Conservation (phyloP, 805 yeast genomes). For the Cyberlindnera amylophila region DNA sequence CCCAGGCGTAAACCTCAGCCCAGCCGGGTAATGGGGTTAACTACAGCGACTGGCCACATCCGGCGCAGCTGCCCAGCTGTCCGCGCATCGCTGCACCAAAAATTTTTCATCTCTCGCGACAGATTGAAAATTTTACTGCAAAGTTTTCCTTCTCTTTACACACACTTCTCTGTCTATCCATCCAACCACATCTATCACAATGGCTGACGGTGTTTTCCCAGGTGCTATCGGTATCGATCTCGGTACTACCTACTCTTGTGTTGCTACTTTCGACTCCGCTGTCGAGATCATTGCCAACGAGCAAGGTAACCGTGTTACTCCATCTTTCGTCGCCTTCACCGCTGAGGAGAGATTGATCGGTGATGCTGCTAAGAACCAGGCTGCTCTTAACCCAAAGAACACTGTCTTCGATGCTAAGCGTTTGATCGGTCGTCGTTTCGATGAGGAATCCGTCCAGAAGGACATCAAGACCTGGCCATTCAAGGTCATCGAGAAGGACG, state of each 20-base stretch:
- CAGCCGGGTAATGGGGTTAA: slow-evolving; percentile 18
- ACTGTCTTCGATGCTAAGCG: slow-evolving; percentile 82
- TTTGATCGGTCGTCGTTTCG: slow-evolving; percentile 77
- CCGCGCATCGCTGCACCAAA: slow-evolving; percentile 5
- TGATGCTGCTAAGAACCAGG: slow-evolving; percentile 83
- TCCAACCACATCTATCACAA: slow-evolving; percentile 33
- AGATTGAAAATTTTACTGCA: slow-evolving; percentile 22
- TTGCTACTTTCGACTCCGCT: slow-evolving; percentile 72
- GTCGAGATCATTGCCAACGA: slow-evolving; percentile 80
- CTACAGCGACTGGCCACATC: slow-evolving; percentile 8
- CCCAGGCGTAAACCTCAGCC: slow-evolving; percentile 12
- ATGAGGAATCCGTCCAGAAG: slow-evolving; percentile 73
- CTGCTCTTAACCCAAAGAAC: slow-evolving; percentile 74
- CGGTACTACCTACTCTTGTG: slow-evolving; percentile 85
- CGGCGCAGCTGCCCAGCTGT: slow-evolving; percentile 6
- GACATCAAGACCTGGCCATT: slow-evolving; percentile 91
- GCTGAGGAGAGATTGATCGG: slow-evolving; percentile 76
- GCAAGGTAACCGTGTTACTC: slow-evolving; percentile 84
- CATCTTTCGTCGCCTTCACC: slow-evolving; percentile 78
- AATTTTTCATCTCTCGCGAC: slow-evolving; percentile 19
- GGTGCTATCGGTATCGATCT: slow-evolving; percentile 99
- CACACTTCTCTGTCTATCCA: slow-evolving; percentile 4
- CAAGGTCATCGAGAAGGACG: slow-evolving; percentile 61
- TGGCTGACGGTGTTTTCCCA: slow-evolving; percentile 99
- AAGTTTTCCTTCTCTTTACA: slow-evolving; percentile 13